Evolutionary conservation across 306 rosid species (phyloP).

Genomic region (Vigna radiata): DNA sequence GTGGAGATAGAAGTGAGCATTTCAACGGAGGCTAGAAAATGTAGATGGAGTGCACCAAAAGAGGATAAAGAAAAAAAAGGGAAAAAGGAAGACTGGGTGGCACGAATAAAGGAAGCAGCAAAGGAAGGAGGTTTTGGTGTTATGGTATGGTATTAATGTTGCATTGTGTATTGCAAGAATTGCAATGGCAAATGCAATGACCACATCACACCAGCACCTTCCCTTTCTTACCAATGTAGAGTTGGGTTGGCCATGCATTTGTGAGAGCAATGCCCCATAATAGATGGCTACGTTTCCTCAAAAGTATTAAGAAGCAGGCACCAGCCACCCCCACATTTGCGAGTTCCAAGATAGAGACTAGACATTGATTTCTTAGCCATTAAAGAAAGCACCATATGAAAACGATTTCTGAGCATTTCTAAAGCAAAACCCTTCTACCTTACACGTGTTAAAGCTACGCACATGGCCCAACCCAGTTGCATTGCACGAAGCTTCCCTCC

Average conservation of each 20-base stretch:
- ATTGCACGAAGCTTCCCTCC: conserved; percentile 43
- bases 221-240: conserved; percentile 17
- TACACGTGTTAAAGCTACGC: conserved; percentile 44
- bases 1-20: conserved; percentile 18
- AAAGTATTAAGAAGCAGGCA: conserved; percentile 30
- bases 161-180: neutral
- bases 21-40: neutral
- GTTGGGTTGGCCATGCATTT: conserved; percentile 40
- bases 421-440: conserved; percentile 12
- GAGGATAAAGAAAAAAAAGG: neutral
- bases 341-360: conserved; percentile 36
- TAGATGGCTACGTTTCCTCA: conserved; percentile 41
- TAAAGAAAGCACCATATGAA: conserved; percentile 35
- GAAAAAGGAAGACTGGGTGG: neutral
- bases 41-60: conserved; percentile 26
- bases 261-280: conserved; percentile 14
- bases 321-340: conserved; percentile 25
- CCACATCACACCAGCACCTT: neutral
- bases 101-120: conserved; percentile 34
- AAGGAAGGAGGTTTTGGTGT: conserved; percentile 2
- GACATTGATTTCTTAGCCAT: conserved; percentile 14
- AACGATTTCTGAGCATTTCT: conserved; percentile 38
- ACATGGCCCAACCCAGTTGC: neutral
- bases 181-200: conserved; percentile 13
- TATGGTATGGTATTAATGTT: conserved; percentile 1